phyloP scores from a whole-genome alignment of 805 yeast genomes.

The Ogataea allantospora region DNA sequence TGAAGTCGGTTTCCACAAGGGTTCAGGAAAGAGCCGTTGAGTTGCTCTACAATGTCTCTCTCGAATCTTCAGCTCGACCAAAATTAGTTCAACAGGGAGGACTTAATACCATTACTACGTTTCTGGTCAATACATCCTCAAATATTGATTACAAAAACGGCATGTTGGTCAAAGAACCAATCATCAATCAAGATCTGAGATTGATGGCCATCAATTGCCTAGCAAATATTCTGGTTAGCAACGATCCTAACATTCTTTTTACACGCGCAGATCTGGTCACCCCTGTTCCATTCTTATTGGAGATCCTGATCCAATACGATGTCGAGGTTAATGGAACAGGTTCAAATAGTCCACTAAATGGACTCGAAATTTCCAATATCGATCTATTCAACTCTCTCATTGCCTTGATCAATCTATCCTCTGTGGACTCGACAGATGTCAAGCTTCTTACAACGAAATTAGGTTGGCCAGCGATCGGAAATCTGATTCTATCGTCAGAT shows the following conservation, averaged over 20 bases:
- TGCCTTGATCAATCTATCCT: conserved; percentile 51
- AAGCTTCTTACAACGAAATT: conserved; percentile 36
- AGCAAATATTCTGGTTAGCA: conserved; percentile 45
- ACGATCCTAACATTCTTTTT: conserved; percentile 42
- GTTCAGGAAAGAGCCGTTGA: conserved; percentile 32
- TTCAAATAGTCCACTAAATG: conserved; percentile 22
- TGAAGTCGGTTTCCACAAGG: conserved; percentile 30
- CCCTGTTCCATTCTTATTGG: conserved; percentile 47
- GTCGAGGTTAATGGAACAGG: conserved; percentile 21
- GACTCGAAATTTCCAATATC: conserved; percentile 21
- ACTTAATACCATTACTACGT: conserved; percentile 38
- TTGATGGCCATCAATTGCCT: conserved; percentile 40
- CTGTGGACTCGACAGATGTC: conserved; percentile 34
- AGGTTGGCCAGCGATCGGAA: conserved; percentile 38
- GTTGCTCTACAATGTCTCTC: conserved; percentile 38
- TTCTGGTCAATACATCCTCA: conserved; percentile 35
- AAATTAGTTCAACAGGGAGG: conserved; percentile 49
- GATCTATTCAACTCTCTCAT: conserved; percentile 47
- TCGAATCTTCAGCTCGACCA: conserved; percentile 27
- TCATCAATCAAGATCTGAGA: conserved; percentile 25
- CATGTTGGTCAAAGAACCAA: conserved; percentile 25
- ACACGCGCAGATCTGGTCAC: conserved; percentile 40
- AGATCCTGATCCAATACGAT: conserved; percentile 42
- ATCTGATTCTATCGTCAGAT: conserved; percentile 35
- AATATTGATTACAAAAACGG: conserved; percentile 22